A percentile compares a stretch with the other conserved stretches of the same genome.
Conservation (phyloP, 1,139 yeast species). For the Kodamaea plutei region DNA sequence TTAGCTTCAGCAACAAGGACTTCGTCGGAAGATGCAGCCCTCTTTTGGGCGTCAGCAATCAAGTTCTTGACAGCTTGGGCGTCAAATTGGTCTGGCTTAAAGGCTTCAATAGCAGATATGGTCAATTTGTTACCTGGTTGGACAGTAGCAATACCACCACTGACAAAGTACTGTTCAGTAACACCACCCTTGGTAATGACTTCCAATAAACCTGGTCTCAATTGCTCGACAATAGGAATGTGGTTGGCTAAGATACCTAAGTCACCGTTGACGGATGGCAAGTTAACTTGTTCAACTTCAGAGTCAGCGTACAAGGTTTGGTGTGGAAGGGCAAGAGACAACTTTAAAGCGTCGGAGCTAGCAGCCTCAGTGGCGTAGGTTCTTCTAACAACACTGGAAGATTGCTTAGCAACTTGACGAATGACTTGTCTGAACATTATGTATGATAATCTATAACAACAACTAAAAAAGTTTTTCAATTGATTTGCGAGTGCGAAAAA, state of each 20-base stretch:
- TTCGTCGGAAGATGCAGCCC: constrained; percentile 80
- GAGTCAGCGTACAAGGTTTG: constrained; percentile 54
- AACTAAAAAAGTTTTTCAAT: constrained; percentile 6
- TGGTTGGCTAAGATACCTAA: constrained; percentile 97
- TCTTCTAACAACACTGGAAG: constrained; percentile 64
- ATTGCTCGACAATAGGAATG: constrained; percentile 96
- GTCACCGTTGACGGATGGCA: constrained; percentile 95
- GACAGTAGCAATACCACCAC: constrained; percentile 97
- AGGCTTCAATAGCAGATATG: constrained; percentile 94
- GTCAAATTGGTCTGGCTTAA: constrained; percentile 86
- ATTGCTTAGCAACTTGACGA: constrained; percentile 65
- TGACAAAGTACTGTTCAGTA: constrained; percentile 77
- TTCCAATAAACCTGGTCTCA: constrained; percentile 94
- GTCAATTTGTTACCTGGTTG: constrained; percentile 91
- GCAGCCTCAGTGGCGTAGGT: constrained; percentile 81
- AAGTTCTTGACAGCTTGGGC: constrained; percentile 74
- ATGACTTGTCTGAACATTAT: constrained; percentile 66
- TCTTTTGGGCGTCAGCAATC: constrained; percentile 93
- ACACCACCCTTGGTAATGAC: constrained; percentile 76
- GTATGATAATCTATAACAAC: too few relatives aligned
- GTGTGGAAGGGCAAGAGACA: constrained; percentile 90
- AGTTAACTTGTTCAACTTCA: constrained; percentile 81
- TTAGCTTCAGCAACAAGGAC: constrained; percentile 90
- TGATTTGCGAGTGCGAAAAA: constrained; percentile 6
- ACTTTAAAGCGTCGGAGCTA: constrained; percentile 71